Evolutionary conservation across 1,284 basidiomycete genomes (phyloP).

Genomic region (Jaminaea rosea): DNA sequence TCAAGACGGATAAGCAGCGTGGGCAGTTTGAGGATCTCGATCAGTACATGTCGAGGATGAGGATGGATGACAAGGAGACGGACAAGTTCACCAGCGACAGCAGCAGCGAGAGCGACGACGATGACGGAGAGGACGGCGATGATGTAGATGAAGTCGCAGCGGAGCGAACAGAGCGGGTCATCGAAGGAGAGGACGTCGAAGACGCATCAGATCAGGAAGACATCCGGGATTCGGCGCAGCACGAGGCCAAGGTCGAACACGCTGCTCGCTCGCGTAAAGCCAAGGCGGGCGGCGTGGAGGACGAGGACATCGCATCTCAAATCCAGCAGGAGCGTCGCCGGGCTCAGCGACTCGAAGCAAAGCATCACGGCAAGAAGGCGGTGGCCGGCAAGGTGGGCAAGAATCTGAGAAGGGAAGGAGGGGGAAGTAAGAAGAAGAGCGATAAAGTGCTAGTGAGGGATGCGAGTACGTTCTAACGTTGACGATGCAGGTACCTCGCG

Average conservation of each 20-base stretch:
- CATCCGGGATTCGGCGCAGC: too few species aligned
- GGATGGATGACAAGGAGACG: constrained; percentile 18
- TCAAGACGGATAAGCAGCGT: constrained; percentile 12
- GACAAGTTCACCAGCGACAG: constrained; percentile 11
- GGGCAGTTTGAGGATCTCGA: constrained; percentile 27
- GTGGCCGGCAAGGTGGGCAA: constrained; percentile 26
- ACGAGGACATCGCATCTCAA: constrained; percentile 53
- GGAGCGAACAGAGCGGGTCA: neutral
- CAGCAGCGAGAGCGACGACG: constrained; percentile 7
- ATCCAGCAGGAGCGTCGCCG: constrained; percentile 7
- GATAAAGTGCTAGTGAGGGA: constrained; percentile 1
- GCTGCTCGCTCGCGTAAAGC: neutral
- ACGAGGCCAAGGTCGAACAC: too few species aligned
- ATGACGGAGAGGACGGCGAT: constrained; percentile 7
- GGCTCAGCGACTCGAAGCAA: constrained; percentile 14
- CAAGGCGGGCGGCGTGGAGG: constrained; percentile 54
- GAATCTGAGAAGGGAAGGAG: constrained; percentile 62
- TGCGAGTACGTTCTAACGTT: neutral
- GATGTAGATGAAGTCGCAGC: constrained; percentile 8
- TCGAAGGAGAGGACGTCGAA: neutral
- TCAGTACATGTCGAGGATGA: constrained; percentile 24
- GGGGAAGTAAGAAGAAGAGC: constrained; percentile 18
- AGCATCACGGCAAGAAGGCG: constrained; percentile 27
- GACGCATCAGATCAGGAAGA: constrained; percentile 49
- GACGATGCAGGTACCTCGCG: too few species aligned